A percentile compares a stretch with the other conserved stretches of the same genome.
Evolutionary conservation across 148 eudicot genomes (phyloP).

Genomic region (Rhododendron simsii): DNA sequence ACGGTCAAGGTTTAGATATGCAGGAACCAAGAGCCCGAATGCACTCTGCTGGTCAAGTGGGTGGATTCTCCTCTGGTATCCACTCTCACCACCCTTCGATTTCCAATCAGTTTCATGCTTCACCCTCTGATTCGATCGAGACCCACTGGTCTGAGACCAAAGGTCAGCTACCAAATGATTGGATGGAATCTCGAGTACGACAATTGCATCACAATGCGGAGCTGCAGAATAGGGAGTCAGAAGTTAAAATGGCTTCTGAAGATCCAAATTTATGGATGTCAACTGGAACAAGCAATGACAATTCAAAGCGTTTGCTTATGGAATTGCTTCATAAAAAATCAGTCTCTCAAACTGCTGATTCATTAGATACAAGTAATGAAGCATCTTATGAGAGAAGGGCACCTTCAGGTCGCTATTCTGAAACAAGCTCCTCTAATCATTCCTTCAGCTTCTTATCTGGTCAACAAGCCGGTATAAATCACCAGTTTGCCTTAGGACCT

Average conservation of each 20-base stretch:
- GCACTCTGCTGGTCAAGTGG: conserved; percentile 48
- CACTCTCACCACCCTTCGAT: conserved; percentile 39
- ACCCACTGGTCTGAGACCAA: conserved; percentile 55
- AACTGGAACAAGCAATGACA: conserved; percentile 60
- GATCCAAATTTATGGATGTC: conserved; percentile 62
- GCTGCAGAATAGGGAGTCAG: conserved; percentile 61
- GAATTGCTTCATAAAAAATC: conserved; percentile 79
- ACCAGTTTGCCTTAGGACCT: conserved; percentile 36
- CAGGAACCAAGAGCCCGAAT: conserved; percentile 54
- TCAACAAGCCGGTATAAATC: conserved; percentile 35
- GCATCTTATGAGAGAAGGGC: conserved; percentile 31
- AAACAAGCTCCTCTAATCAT: conserved; percentile 42
- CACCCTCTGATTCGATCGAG: conserved; percentile 47
- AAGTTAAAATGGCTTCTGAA: conserved; percentile 34
- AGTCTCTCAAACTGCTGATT: conserved; percentile 37
- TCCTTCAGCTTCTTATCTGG: conserved; percentile 38
- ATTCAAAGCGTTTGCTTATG: conserved; percentile 82
- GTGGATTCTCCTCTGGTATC: conserved; percentile 47
- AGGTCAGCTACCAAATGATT: conserved; percentile 52
- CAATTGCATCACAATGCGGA: conserved; percentile 53
- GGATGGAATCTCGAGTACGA: conserved; percentile 65
- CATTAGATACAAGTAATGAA: conserved; percentile 32
- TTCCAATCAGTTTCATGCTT: conserved; percentile 44
- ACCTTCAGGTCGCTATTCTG: conserved; percentile 35
- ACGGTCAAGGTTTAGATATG: conserved; percentile 58